Conservation (phyloP, 352 stramenopile species). For the Phytopythium oedochilum region DNA sequence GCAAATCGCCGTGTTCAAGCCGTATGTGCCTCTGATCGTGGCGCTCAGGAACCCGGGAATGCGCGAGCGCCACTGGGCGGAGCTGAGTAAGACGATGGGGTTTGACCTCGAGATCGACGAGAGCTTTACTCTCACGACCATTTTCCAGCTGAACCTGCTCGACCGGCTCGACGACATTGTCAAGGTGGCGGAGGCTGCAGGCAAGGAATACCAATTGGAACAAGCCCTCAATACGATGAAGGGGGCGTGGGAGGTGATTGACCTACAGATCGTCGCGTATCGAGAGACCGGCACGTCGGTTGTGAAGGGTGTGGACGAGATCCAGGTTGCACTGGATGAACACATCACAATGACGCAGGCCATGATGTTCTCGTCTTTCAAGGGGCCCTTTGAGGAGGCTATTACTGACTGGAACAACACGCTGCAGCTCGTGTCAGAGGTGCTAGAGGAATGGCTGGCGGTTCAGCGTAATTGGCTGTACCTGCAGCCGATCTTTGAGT, state of each 20-base stretch:
- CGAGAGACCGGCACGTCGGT: constrained; percentile 93
- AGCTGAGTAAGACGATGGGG: constrained; percentile 71
- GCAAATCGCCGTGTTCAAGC: constrained; percentile 92
- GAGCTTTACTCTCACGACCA: constrained; percentile 80
- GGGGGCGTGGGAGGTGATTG: constrained; percentile 85
- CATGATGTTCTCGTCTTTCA: constrained; percentile 95
- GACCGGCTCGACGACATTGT: constrained; percentile 90
- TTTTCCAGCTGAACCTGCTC: constrained; percentile 81
- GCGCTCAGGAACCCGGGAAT: constrained; percentile 92
- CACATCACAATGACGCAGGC: constrained; percentile 95
- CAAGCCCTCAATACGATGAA: constrained; percentile 92
- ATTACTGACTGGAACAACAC: constrained; percentile 91
- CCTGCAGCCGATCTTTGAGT: constrained; percentile 95
- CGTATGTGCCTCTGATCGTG: constrained; percentile 90
- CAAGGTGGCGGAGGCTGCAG: constrained; percentile 89
- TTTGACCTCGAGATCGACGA: constrained; percentile 89
- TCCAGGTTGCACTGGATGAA: constrained; percentile 92
- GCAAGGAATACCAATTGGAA: constrained; percentile 95
- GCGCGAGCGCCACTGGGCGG: constrained; percentile 91
- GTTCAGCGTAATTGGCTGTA: constrained; percentile 96
- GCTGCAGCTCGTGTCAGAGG: constrained; percentile 88
- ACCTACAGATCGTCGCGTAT: constrained; percentile 89
- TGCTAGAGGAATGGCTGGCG: constrained; percentile 93
- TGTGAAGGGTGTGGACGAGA: constrained; percentile 92
- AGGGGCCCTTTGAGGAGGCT: constrained; percentile 92